Evolutionary conservation across 139 green algal genomes (phyloP), one percentile per base, ranked within the genome.

Genomic region (Chlamydomonas sp.): DNA sequence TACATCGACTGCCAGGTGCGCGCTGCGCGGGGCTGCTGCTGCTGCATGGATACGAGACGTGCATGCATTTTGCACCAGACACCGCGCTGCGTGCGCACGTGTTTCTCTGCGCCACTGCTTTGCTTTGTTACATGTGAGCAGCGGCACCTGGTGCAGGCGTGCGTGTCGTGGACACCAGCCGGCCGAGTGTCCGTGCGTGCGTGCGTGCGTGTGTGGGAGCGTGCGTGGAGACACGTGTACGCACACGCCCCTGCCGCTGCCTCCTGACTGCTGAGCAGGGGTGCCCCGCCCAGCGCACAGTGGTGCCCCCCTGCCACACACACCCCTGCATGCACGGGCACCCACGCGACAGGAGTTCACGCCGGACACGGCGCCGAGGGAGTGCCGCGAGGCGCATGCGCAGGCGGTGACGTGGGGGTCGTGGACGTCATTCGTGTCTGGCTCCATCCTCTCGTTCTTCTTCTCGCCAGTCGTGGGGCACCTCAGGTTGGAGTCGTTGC

Each of bases 391-490:
- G 28, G 76, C 76, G 0, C 76, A 81, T 58, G 47, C 60, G 48
- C 76, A 65, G 65, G 73, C 71, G 5, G 78, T 80, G 5, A 70
- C 29, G 0, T 78, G 69, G 77, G 81, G 59, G 35, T 86, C 73
- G n/a, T 81, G 73, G 64, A 86, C 76, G 24, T 76, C 77, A 29
- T 92, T 95, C 63, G 63, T 91, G 33, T 77, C 74, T 10, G 82
- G 82, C 48, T 76, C 76, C 2, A 33, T 92, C 5, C 69, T 95
- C 2, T 81, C 74, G 8, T 88, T 90, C 43, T 47, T 90, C 10
- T 76, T 86, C 70, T 79, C 78, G 0, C 88, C 89, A 0, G 65
- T 83, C 58, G 60, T 90, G 31, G 89, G 89, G 0, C 67, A 73
- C 3, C 28, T 76, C 6, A 74, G 59, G 59, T 66, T n/a, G 43